Evolutionary conservation across 2,329 filamentous ascomycete species (phyloP).

Genomic region (Triangularia verruculosa): DNA sequence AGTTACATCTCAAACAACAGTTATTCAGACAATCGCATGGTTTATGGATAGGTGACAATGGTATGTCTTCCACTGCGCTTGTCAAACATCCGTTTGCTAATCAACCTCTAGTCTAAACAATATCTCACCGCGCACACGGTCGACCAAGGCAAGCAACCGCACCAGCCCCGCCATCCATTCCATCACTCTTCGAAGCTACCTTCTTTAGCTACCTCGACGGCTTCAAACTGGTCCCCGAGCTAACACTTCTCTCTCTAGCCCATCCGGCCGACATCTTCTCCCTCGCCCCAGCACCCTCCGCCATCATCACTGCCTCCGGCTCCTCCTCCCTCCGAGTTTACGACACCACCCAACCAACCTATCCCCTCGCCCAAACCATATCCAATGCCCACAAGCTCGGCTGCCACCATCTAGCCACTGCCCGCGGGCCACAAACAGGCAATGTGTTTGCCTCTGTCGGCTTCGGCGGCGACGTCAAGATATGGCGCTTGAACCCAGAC

Average conservation of each 20-base stretch:
- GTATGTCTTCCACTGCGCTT: conserved; percentile 27
- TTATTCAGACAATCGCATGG: conserved; percentile 17
- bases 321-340: conserved; percentile 79
- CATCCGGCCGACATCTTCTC: conserved; percentile 84
- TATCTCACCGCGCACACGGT: conserved; percentile 91
- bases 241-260: conserved; percentile 46
- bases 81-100: neutral
- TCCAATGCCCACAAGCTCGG: conserved; percentile 79
- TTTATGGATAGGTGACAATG: conserved; percentile 41
- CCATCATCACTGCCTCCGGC: conserved; percentile 80
- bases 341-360: conserved; percentile 67
- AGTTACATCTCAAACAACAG: conserved; percentile 1
- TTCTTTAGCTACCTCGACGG: neutral
- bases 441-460: conserved; percentile 76
- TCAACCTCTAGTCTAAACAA: conserved; percentile 77
- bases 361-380: conserved; percentile 77
- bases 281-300: conserved; percentile 69
- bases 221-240: neutral
- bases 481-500: conserved; percentile 63
- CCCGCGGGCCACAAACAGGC: conserved; percentile 54
- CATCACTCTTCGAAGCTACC: conserved; percentile 21
- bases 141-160: conserved; percentile 64
- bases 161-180: conserved; percentile 26
- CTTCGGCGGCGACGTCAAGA: conserved; percentile 82
- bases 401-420: conserved; percentile 81